Evolutionary conservation across 176 grass and related monocot species (phyloP), one percentile per base, ranked within the genome.

Genomic region (Ensete ventricosum): DNA sequence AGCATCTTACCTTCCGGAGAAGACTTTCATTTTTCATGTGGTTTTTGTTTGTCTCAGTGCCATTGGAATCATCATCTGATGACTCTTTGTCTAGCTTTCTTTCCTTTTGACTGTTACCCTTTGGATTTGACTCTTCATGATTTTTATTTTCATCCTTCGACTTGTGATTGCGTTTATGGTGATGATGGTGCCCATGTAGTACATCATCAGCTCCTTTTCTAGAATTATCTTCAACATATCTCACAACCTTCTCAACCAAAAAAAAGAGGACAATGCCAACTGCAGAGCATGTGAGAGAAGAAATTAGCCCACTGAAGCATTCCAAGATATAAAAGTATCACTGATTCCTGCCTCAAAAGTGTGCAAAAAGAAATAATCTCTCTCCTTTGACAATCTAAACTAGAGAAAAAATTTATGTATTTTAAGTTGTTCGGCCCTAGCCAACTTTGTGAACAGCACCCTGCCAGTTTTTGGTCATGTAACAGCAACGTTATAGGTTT

Each of bases 241-340:
- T 91, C 54, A 99, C 90, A 68, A 99, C 88, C 77, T 98, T 98
- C 82, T 98, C 94, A 49, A 98, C 95, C 66, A 98, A 52, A 77
- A 98, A 91, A 85, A 98, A 98, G 19, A 98, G 58, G 80, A 98
- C 86, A 83, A 98, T 94, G 9, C 95, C 95, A 91, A 89, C 95
- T 98, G 82, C 89, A 88, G 25, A 57, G n/a, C n/a, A 77, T 14
- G 25, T 26, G 48, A 52, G 11, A 51, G 52, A 63, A 76, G 26
- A 64, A 74, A 17, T 14, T 43, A 51, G 20, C 7, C 17, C 16
- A 52, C 11, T 14, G 12, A 14, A 74, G 14, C n/a, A 22, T 9
- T 23, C 13, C 50, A 14, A 48, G 27, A 29, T 23, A 23, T n/a
- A 19, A 17, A 50, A 70, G 9, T 50, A 14, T 9, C 11, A 70